Conservation (phyloP, 768 basidiomycete species). For the Mycena indigotica region DNA sequence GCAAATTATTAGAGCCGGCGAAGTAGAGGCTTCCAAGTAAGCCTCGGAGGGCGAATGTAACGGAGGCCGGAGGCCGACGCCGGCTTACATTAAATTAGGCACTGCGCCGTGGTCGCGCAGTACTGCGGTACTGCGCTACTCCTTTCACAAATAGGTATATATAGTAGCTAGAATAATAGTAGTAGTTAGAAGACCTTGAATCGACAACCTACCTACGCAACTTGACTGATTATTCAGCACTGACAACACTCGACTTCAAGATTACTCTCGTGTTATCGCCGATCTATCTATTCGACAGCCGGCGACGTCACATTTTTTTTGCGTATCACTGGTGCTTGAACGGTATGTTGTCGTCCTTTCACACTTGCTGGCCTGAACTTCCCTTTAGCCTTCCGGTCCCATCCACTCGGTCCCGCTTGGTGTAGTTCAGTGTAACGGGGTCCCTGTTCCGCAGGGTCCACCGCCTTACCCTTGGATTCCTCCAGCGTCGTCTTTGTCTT, state of each 20-base stretch:
- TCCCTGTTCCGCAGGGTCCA: not conserved
- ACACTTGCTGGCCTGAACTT: not conserved
- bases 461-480: not conserved
- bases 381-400: not conserved
- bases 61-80: no score
- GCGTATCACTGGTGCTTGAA: not conserved
- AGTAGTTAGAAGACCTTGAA: not conserved
- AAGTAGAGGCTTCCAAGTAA: no score
- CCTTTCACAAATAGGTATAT: conserved; percentile 1
- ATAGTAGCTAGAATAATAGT: not conserved
- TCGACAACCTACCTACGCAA: not conserved
- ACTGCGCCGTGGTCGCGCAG: no score
- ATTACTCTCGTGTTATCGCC: not conserved
- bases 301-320: not conserved
- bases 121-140: no score
- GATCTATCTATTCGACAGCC: not conserved
- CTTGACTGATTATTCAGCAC: not conserved
- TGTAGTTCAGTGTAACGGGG: not conserved
- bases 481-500: not conserved
- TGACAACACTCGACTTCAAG: not conserved
- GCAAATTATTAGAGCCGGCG: no score
- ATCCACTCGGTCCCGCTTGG: not conserved
- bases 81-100: no score
- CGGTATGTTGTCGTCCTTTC: not conserved
- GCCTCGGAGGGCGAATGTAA: no score